Percentiles rank a stretch among this genome's conserved stretches.
These are phyloP conservation scores for Kazachstania kunashirensis DNA, from an alignment of 805 yeast species.

Conservation along the genomic window DNA sequence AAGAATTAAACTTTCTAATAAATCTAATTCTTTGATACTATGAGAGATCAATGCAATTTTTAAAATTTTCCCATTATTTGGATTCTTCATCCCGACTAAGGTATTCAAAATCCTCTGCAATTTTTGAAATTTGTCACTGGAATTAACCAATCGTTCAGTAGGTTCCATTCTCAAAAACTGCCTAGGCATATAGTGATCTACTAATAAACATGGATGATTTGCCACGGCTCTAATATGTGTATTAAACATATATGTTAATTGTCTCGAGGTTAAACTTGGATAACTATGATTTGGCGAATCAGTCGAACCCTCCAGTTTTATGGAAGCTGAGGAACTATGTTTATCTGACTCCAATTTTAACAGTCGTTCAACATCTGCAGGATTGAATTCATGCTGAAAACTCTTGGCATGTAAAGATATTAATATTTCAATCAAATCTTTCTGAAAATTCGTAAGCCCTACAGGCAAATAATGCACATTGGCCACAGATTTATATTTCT, in stretches of 20 bases:
- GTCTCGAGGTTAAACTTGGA: slow-evolving; percentile 31
- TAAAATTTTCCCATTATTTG: slow-evolving; percentile 8
- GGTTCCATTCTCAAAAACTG: slow-evolving; percentile 58
- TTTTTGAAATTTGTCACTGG: slow-evolving; percentile 52
- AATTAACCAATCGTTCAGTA: slow-evolving; percentile 40
- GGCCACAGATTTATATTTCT: neutral
- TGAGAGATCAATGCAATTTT: slow-evolving; percentile 42
- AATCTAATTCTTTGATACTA: slow-evolving; percentile 59
- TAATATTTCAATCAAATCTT: slow-evolving; percentile 35
- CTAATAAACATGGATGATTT: slow-evolving; percentile 62
- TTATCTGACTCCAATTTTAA: slow-evolving; percentile 2
- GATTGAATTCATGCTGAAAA: slow-evolving; percentile 16
- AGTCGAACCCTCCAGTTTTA: too few species aligned
- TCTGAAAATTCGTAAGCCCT: slow-evolving; percentile 36
- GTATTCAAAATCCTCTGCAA: slow-evolving; percentile 37
- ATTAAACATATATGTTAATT: slow-evolving; percentile 22
- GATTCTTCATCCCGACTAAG: slow-evolving; percentile 14
- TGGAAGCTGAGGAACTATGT: too few species aligned
- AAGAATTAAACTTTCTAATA: slow-evolving; percentile 67
- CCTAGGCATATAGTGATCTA: slow-evolving; percentile 69
- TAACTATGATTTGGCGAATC: slow-evolving; percentile 14
- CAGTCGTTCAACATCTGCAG: neutral
- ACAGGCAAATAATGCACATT: slow-evolving; percentile 30
- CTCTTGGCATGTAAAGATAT: slow-evolving; percentile 35
- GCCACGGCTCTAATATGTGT: slow-evolving; percentile 39